Conservation (phyloP, 129 eudicot species). For the Apium graveolens region DNA sequence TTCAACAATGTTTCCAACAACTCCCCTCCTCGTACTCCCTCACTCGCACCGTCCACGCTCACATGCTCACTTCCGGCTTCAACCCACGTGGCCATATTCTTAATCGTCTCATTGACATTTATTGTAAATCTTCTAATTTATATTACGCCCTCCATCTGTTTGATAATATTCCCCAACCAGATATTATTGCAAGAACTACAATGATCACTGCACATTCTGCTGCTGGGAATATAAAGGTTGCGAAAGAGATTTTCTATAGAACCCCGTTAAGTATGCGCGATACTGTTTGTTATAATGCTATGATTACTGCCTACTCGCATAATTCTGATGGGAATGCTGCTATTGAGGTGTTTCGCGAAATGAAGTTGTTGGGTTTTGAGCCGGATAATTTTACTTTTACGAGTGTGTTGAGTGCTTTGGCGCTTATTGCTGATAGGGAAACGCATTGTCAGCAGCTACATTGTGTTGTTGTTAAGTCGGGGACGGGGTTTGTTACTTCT, state of each 20-base stretch:
- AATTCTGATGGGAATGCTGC: constrained; percentile 55
- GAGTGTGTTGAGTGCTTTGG: constrained; percentile 38
- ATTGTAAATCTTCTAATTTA: constrained; percentile 46
- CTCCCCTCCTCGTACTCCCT: constrained; percentile 22
- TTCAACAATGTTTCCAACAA: constrained; percentile 42
- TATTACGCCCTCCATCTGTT: constrained; percentile 51
- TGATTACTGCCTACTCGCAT: constrained; percentile 62
- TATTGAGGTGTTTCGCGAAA: constrained; percentile 38
- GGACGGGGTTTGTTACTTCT: constrained; percentile 44
- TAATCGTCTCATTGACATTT: constrained; percentile 51
- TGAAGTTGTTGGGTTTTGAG: constrained; percentile 36
- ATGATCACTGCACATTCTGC: constrained; percentile 51
- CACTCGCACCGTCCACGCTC: constrained; percentile 45
- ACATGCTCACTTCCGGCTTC: constrained; percentile 70
- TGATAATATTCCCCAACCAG: constrained; percentile 62
- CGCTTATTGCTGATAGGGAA: constrained; percentile 52
- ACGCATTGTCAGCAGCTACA: constrained; percentile 62
- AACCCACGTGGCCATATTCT: constrained; percentile 49
- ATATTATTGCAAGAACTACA: constrained; percentile 66
- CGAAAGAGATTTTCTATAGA: constrained; percentile 36
- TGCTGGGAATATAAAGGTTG: constrained; percentile 36
- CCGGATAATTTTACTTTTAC: constrained; percentile 66
- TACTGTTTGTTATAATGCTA: constrained; percentile 55
- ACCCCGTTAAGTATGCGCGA: constrained; percentile 48
- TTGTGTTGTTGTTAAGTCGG: constrained; percentile 60